Evolutionary conservation across 2,329 filamentous ascomycete genomes (phyloP), one percentile per base, ranked within the genome.

Genomic region (Penicillium sp.): DNA sequence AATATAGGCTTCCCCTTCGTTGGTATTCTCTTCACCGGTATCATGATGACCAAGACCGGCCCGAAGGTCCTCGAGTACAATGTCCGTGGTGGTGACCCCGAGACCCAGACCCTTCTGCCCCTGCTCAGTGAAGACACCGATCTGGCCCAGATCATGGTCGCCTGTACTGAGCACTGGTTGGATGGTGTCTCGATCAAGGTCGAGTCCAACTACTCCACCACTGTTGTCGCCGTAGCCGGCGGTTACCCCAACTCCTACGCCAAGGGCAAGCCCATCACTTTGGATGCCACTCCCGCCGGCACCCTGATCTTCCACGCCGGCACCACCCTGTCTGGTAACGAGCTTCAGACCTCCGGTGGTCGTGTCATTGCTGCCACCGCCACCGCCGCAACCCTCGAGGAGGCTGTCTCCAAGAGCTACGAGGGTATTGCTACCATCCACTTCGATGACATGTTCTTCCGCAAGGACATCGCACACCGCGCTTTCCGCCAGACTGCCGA

Each of bases 301-400:
- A 89, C 86, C 65, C 88, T 90, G 65, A 87, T 97, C 65, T 99
- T 99, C 86, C 95, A 99, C 75, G 95, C 95, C 5, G 95, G 95
- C 30, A 99, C 95, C 2, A 84, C 84, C 42, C 76, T 92, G 37
- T 73, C 85, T 10, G 81, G 82, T 22, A 84, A 87, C 38, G 82
- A 88, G 65, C 83, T 98, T 22, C 85, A 88, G 72, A 94, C 92
- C 0, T 86, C 90, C 0, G 95, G 95, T 51, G 95, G 95, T 0
- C 89, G 95, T 60, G 95, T 99, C 37, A 97, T 99, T 73, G 93
- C 94, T 17, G 89, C 92, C n/a, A 96, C 91, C 40, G 91, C 93
- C 1, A 90, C 89, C 1, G 90, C 88, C 0, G 83, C 85, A 0
- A 91, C 89, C 13, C 86, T 99, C 1, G 87, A 92, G 71, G 89